phyloP scores from a whole-genome alignment of 306 rosid species.

The Citrullus colocynthis region DNA sequence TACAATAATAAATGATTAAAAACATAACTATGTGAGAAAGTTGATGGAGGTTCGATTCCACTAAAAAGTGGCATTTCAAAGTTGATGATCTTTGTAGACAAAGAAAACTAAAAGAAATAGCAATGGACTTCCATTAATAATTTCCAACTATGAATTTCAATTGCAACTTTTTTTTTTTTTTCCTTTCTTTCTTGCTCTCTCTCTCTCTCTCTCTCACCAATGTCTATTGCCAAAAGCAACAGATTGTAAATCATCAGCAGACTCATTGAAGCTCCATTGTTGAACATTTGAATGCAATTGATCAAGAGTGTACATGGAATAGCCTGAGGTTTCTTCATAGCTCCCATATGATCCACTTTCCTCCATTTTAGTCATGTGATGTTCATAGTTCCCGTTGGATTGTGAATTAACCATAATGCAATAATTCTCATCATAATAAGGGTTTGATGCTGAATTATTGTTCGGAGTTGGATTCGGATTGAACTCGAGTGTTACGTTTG shows the following conservation, averaged over 20 bases:
- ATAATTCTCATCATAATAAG: slow-evolving; percentile 28
- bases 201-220: background rate
- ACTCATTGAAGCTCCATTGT: slow-evolving; percentile 45
- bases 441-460: slow-evolving; percentile 13
- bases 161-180: background rate
- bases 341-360: slow-evolving; percentile 53
- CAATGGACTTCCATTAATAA: background rate
- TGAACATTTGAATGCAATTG: slow-evolving; percentile 33
- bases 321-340: slow-evolving; percentile 48
- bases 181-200: too few relatives aligned
- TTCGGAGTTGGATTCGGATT: slow-evolving; percentile 19
- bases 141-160: background rate
- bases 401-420: slow-evolving; percentile 20
- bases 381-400: slow-evolving; percentile 35
- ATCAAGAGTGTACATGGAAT: slow-evolving; percentile 44
- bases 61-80: background rate
- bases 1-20: too few relatives aligned
- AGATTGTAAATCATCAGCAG: slow-evolving; percentile 47
- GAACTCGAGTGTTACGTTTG: slow-evolving; percentile 26
- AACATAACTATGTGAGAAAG: background rate
- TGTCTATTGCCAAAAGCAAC: slow-evolving; percentile 50
- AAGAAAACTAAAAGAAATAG: background rate
- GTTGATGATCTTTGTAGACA: background rate
- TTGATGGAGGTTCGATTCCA: too few relatives aligned
- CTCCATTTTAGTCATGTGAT: slow-evolving; percentile 19